Conservation (phyloP, 139 green algal genomes). For the Diplosphaera chodatii region DNA sequence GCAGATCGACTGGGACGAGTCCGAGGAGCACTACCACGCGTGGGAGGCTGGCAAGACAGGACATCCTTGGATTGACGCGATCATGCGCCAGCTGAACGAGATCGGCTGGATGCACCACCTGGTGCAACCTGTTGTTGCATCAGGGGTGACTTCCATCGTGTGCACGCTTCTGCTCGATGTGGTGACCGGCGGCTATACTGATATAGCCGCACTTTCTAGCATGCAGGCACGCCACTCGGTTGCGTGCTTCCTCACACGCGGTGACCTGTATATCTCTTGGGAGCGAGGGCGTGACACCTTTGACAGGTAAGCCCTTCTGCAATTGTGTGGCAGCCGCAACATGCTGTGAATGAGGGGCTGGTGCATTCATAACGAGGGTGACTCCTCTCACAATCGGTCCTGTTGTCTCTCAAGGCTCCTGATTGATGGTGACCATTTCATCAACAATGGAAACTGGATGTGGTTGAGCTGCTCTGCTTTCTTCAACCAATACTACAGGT, state of each 20-base stretch:
- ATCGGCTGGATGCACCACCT: constrained; percentile 94
- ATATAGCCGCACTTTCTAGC: no score
- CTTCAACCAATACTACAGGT: constrained; percentile 72
- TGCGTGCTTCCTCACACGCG: constrained; percentile 93
- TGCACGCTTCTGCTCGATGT: no score
- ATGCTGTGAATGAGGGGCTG: no score
- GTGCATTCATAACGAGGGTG: no score
- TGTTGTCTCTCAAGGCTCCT: no score
- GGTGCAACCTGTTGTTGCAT: no score
- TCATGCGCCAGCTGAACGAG: constrained; percentile 78
- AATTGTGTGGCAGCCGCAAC: no score
- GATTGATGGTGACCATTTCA: constrained; percentile 76
- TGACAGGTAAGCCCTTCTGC: constrained; percentile 41
- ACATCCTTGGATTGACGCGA: constrained; percentile 80
- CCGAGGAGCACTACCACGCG: constrained; percentile 52
- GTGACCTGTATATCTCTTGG: constrained; percentile 74
- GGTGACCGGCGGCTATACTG: no score
- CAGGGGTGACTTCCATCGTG: no score
- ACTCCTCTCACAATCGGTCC: no score
- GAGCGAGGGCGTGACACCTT: constrained; percentile 84
- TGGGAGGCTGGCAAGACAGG: constrained; percentile 52
- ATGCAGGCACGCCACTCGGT: constrained; percentile 56
- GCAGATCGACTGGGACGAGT: constrained; percentile 59
- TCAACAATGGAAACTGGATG: constrained; percentile 85
- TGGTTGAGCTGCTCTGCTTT: constrained; percentile 86